Percentiles rank a stretch among this genome's conserved stretches.
Evolutionary conservation across 495 filamentous ascomycete species (phyloP).

Genomic region (Aspergillus hancockii): DNA sequence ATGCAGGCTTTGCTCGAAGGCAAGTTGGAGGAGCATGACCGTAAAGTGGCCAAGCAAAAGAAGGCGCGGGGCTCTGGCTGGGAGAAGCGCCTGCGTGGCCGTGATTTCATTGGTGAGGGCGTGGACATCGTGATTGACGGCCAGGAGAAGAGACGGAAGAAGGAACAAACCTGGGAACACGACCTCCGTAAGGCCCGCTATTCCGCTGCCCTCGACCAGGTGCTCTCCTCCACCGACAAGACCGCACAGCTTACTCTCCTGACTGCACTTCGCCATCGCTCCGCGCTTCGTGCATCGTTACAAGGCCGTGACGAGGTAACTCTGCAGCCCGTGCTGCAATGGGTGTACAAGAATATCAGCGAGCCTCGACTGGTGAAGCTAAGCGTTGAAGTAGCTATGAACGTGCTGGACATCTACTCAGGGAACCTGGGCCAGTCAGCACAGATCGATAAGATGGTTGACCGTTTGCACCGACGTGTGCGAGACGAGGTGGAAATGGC

Average conservation of each 20-base stretch:
- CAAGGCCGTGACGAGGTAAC: constrained; percentile 78
- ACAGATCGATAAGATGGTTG: constrained; percentile 68
- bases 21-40: constrained; percentile 67
- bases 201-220: constrained; percentile 72
- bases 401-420: constrained; percentile 84
- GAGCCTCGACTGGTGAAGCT: constrained; percentile 77
- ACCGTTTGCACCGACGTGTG: constrained; percentile 65
- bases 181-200: constrained; percentile 80
- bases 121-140: constrained; percentile 84
- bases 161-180: constrained; percentile 74
- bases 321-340: constrained; percentile 78
- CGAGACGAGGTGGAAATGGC: constrained; percentile 76
- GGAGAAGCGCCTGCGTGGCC: constrained; percentile 69
- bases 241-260: constrained; percentile 73
- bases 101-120: constrained; percentile 82
- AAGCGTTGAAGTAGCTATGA: constrained; percentile 75
- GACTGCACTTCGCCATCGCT: constrained; percentile 82
- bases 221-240: constrained; percentile 58
- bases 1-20: constrained; percentile 84
- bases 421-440: constrained; percentile 72
- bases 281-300: constrained; percentile 79
- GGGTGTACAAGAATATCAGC: constrained; percentile 75
- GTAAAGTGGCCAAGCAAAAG: constrained; percentile 62
- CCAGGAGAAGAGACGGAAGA: constrained; percentile 60
- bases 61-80: constrained; percentile 67